phyloP scores from a whole-genome alignment of 148 eudicot genomes.

The Chenopodium formosanum region DNA sequence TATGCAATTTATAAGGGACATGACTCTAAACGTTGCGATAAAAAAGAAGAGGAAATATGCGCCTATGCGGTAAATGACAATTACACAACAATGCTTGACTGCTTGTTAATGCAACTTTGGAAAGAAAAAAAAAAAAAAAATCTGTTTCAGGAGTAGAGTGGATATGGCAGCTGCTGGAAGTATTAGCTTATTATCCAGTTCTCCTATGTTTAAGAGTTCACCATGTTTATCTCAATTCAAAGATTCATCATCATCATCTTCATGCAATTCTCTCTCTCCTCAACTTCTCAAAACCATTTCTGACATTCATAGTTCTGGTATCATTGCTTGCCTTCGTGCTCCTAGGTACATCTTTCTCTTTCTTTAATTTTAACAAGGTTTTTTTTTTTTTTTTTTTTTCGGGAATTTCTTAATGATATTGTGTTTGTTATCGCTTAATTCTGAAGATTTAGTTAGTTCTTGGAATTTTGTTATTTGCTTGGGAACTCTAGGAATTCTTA shows the following conservation, averaged over 20 bases:
- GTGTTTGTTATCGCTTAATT: neutral
- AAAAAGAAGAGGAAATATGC: no score
- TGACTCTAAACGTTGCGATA: no score
- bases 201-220: neutral
- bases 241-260: neutral
- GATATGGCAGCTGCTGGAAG: slow-evolving; percentile 30
- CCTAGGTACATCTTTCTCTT: slow-evolving; percentile 41
- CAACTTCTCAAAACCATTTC: slow-evolving; percentile 36
- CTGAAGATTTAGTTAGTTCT: neutral
- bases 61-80: no score
- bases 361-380: no score
- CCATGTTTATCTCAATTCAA: slow-evolving; percentile 15
- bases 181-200: neutral
- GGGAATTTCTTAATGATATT: neutral
- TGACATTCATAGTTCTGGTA: slow-evolving; percentile 50
- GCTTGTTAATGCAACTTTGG: no score
- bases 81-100: no score
- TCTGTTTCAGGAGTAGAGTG: neutral
- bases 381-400: neutral
- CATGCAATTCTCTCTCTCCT: slow-evolving; percentile 22
- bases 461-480: neutral
- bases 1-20: no score
- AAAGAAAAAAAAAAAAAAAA: no score
- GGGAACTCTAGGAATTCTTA: no score
- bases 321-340: slow-evolving; percentile 85